A percentile compares a stretch with the other conserved stretches of the same genome.
These are phyloP conservation scores for Luvunga scandens DNA, from an alignment of 345 rosid genomes.

Conservation along the genomic window DNA sequence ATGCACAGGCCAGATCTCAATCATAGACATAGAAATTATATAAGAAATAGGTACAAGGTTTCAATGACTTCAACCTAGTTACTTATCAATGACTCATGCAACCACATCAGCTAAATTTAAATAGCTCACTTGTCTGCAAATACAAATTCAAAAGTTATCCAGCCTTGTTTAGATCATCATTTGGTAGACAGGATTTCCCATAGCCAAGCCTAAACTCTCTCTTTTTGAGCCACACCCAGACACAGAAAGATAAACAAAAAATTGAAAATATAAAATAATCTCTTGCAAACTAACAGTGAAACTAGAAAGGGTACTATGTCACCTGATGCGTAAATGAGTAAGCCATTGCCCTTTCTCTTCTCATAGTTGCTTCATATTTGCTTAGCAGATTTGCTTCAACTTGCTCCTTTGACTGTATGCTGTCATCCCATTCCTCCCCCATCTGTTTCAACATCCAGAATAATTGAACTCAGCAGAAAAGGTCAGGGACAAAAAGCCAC, in stretches of 20 bases:
- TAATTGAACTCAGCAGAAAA: constrained; percentile 1
- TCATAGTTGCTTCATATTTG: constrained; percentile 91
- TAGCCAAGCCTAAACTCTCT: constrained; percentile 8
- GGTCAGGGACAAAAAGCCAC: background rate
- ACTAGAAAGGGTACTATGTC: constrained; percentile 5
- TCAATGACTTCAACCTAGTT: background rate
- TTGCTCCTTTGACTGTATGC: constrained; percentile 85
- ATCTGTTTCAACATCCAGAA: constrained; percentile 46
- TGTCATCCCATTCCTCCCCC: constrained; percentile 94
- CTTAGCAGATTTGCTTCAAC: constrained; percentile 73
- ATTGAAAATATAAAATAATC: background rate
- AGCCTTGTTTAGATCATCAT: background rate
- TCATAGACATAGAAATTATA: background rate
- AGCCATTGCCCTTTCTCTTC: constrained; percentile 90
- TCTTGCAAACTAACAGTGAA: background rate
- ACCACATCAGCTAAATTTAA: background rate
- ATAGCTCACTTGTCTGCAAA: background rate
- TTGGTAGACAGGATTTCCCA: background rate
- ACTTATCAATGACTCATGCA: background rate
- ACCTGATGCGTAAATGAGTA: constrained; percentile 97
- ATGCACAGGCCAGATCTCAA: background rate
- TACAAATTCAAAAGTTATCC: background rate
- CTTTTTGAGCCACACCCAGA: background rate
- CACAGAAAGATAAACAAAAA: background rate
- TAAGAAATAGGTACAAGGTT: background rate